These are phyloP conservation scores for Cercophora samala DNA, from an alignment of 495 filamentous ascomycete genomes.

Conservation along the genomic window DNA sequence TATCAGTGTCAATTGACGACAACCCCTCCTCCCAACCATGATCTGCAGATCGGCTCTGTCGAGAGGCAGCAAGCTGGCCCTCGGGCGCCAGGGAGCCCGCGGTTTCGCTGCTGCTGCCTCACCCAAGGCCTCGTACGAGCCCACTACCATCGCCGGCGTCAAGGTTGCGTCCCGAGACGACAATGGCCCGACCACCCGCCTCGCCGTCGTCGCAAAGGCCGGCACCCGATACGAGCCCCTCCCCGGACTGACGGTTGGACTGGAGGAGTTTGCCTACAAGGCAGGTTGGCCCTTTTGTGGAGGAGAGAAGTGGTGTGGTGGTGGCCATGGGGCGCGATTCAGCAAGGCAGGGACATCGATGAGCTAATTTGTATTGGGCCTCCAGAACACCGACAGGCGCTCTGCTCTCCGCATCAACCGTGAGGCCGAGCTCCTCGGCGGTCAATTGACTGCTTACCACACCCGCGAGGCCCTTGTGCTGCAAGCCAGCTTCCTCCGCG, in stretches of 20 bases:
- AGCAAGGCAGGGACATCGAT: constrained; percentile 20
- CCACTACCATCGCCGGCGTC: constrained; percentile 76
- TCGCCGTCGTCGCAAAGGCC: constrained; percentile 88
- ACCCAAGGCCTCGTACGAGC: constrained; percentile 76
- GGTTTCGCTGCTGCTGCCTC: constrained; percentile 79
- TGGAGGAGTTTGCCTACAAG: constrained; percentile 96
- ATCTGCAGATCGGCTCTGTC: constrained; percentile 76
- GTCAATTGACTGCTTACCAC: constrained; percentile 77
- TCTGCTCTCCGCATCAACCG: constrained; percentile 86
- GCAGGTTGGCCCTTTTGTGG: constrained; percentile 47
- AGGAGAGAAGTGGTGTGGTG: neutral
- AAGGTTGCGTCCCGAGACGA: constrained; percentile 89
- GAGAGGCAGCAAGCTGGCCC: constrained; percentile 72
- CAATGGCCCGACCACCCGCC: constrained; percentile 78
- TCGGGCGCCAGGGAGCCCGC: constrained; percentile 62
- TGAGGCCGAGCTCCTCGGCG: constrained; percentile 91
- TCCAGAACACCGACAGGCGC: constrained; percentile 77
- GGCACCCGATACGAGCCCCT: constrained; percentile 86
- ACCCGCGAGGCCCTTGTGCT: constrained; percentile 89
- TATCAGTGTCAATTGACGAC: constrained; percentile 47
- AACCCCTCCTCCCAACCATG: constrained; percentile 62
- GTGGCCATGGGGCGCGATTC: constrained; percentile 20
- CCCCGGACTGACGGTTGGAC: constrained; percentile 83
- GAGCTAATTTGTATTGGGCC: constrained; percentile 48
- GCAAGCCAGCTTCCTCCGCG: constrained; percentile 87